Evolutionary conservation across 176 grass and related monocot species (phyloP).

Genomic region (Cenchrus purpureus): DNA sequence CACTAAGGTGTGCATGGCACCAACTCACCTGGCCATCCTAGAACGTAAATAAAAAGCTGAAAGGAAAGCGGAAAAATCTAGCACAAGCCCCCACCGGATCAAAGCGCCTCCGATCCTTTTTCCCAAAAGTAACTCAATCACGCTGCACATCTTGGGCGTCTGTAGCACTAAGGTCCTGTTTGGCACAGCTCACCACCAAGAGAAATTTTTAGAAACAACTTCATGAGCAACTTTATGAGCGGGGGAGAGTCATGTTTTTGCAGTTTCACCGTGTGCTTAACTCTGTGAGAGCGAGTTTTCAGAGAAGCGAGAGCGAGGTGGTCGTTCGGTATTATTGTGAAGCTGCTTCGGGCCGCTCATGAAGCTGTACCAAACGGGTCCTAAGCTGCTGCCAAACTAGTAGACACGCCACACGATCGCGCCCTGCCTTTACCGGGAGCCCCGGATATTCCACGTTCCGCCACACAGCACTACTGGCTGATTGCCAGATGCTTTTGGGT

Average conservation of each 20-base stretch:
- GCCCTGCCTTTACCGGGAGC: conserved; percentile 14
- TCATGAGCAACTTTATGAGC: no score
- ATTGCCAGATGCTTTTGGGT: neutral
- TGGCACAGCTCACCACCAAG: no score
- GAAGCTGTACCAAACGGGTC: no score
- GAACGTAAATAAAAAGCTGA: neutral
- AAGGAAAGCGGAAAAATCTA: conserved; percentile 18
- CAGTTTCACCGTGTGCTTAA: no score
- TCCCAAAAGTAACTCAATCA: conserved; percentile 52
- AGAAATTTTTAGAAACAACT: no score
- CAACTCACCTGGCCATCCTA: conserved; percentile 13
- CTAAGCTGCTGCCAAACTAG: conserved; percentile 33
- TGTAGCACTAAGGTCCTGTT: conserved; percentile 41
- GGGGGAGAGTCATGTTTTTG: no score
- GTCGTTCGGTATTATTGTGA: no score
- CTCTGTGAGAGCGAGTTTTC: no score
- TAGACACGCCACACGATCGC: neutral
- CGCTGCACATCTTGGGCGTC: conserved; percentile 22
- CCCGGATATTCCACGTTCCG: neutral
- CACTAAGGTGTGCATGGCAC: conserved; percentile 48
- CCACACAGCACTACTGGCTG: neutral
- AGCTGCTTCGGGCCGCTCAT: no score
- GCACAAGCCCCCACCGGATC: conserved; percentile 25
- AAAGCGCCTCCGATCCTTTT: conserved; percentile 21
- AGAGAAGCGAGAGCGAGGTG: no score